Percentiles rank a stretch among this genome's conserved stretches.
These are phyloP conservation scores for Casuarina glauca DNA, from an alignment of 306 rosid species.

Conservation along the genomic window DNA sequence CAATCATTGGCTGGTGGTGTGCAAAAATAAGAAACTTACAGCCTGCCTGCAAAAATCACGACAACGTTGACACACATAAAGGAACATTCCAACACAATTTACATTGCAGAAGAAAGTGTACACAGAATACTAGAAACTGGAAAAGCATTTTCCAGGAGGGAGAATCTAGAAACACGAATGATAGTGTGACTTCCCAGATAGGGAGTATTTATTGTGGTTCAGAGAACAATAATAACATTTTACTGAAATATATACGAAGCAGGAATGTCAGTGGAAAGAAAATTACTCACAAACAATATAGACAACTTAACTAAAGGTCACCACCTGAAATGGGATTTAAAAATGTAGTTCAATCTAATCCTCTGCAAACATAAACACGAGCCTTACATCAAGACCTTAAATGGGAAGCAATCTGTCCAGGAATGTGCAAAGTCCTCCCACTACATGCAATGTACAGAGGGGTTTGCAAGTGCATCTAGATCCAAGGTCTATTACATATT, in stretches of 20 bases:
- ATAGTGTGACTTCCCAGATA: too few relatives aligned
- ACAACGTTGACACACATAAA: slow-evolving; percentile 15
- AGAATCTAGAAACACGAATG: not conserved
- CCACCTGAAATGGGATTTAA: not conserved
- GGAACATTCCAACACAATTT: slow-evolving; percentile 19
- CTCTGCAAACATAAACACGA: not conserved
- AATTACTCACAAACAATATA: not conserved
- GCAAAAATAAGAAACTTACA: slow-evolving; percentile 98
- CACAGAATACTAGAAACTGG: not conserved
- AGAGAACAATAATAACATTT: not conserved
- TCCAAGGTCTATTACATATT: not conserved
- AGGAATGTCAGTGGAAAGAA: too few relatives aligned
- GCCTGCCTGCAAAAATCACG: slow-evolving; percentile 69
- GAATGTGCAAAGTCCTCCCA: not conserved
- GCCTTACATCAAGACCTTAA: not conserved
- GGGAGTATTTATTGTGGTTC: not conserved
- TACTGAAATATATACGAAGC: not conserved
- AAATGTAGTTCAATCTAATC: not conserved
- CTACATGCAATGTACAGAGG: not conserved
- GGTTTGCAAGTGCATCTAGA: not conserved
- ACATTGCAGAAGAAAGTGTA: not conserved
- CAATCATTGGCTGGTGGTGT: slow-evolving; percentile 88
- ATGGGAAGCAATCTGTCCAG: not conserved
- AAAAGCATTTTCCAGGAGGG: not conserved
- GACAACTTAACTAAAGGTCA: not conserved